phyloP scores from a whole-genome alignment of 2,329 filamentous ascomycete species.

The Penicillium sp. region DNA sequence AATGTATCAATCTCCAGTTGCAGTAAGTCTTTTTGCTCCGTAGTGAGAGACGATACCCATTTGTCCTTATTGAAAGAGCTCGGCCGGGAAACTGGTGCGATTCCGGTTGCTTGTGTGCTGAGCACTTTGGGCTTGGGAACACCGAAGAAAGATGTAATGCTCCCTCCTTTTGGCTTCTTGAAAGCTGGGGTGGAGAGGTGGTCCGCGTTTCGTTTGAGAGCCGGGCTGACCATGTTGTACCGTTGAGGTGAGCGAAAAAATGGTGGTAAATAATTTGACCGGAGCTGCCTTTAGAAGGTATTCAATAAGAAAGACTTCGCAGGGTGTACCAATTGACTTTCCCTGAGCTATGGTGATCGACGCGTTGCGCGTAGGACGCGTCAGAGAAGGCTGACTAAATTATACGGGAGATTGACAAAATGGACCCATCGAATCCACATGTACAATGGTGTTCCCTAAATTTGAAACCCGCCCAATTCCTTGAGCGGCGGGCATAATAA shows the following conservation, averaged over 20 bases:
- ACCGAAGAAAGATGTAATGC: constrained; percentile 87
- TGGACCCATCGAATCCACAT: background rate
- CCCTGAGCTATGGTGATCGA: constrained; percentile 2
- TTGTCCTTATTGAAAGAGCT: constrained; percentile 80
- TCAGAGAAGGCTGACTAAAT: constrained; percentile 6
- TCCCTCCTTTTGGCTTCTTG: constrained; percentile 72
- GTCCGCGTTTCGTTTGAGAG: constrained; percentile 65
- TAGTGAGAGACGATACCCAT: constrained; percentile 77
- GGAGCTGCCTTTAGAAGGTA: background rate
- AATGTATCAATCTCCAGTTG: constrained; percentile 89
- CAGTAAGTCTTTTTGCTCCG: constrained; percentile 79
- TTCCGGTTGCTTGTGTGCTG: constrained; percentile 26
- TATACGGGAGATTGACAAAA: background rate
- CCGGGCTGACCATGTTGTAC: constrained; percentile 32
- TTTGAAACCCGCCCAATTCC: no score
- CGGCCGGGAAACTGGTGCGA: constrained; percentile 14
- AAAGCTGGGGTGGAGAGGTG: constrained; percentile 42
- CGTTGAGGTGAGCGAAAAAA: background rate
- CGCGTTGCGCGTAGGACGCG: constrained; percentile 17
- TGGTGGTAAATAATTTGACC: background rate
- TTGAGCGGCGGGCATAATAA: no score
- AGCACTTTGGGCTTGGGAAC: constrained; percentile 56
- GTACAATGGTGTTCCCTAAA: no score
- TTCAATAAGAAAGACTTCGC: background rate
- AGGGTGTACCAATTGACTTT: background rate